Base-by-base conservation (phyloP, 2,329 filamentous ascomycete species). In the Mycosphaerella sp. region DNA sequence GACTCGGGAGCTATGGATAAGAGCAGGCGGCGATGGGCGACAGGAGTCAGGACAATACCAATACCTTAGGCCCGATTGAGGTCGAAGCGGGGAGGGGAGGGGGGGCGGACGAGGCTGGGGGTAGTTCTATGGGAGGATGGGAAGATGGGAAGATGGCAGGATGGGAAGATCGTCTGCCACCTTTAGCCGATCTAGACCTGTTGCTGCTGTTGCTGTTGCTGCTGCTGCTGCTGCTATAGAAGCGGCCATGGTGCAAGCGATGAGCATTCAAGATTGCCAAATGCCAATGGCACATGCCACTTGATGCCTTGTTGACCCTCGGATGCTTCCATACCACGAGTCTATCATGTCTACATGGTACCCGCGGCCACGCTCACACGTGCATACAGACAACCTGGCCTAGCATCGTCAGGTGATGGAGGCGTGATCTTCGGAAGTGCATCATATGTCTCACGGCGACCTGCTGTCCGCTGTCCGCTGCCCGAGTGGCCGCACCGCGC, bases 361-460 rank as follows among this genome's bases (percentile, higher is more conserved):
- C 45, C 45, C 41, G 45, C 45, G 27, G 45, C 43, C 34, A 27
- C 32, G 16, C 30, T 45, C 43, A 32, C 45, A 32, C 36, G 45
- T 41, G 27, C 36, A 32, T 41, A n/a, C 17, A 25, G 5, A 5
- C 28, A 34, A 34, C 45, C 45, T 41, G 37, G 45, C 34, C 30
- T 18, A 34, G 10, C 6, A 25, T 36, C 45, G 21, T 21, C 36
- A 40, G 44, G 36, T 41, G 16, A 16, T 30, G 34, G 10, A 6
- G 44, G 44, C 44, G 16, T 48, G 44, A 48, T 41, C 44, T 41
- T 48, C 44, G 44, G 44, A 27, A 27, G 25, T 48, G 37, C 43
- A 45, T 45, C 43, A 32, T 25, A 25, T 41, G 45, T 48, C 45
- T 48, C 45, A 48, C 45, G 30, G 32, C 12, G 45, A 48, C 45